Evolutionary conservation across 768 basidiomycete genomes (phyloP).

Genomic region (Ephemerocybe angulata): DNA sequence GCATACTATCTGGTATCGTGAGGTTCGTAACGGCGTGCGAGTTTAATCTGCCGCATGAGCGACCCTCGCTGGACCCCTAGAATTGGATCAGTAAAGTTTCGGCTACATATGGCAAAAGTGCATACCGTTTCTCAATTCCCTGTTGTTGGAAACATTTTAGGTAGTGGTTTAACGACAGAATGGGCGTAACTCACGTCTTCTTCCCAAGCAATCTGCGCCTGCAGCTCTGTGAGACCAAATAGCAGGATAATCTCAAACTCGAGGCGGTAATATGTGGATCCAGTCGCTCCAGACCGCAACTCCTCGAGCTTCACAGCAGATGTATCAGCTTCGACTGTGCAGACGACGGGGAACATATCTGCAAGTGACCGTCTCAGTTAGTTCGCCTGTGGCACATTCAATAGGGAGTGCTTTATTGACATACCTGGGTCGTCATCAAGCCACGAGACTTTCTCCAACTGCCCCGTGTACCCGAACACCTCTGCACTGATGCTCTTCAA

Average conservation of each 20-base stretch:
- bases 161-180: no score
- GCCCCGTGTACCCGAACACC: neutral
- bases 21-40: no score
- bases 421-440: neutral
- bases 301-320: neutral
- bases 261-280: conserved; percentile 20
- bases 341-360: neutral
- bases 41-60: no score
- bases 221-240: conserved; percentile 49
- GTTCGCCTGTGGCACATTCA: neutral
- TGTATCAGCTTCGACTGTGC: neutral
- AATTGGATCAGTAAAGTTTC: no score
- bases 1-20: no score
- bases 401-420: neutral
- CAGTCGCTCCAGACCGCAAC: neutral
- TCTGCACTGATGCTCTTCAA: neutral
- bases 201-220: conserved; percentile 46
- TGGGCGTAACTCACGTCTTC: conserved; percentile 35
- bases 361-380: neutral
- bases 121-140: no score
- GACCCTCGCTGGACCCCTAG: no score
- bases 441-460: neutral
- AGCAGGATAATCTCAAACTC: conserved; percentile 36
- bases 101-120: no score
- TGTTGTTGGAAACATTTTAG: neutral